Evolutionary conservation across 192 early-diverging fungal genomes (phyloP), one percentile per base, ranked within the genome.

Genomic region (Jimgerdemannia flammicorona): DNA sequence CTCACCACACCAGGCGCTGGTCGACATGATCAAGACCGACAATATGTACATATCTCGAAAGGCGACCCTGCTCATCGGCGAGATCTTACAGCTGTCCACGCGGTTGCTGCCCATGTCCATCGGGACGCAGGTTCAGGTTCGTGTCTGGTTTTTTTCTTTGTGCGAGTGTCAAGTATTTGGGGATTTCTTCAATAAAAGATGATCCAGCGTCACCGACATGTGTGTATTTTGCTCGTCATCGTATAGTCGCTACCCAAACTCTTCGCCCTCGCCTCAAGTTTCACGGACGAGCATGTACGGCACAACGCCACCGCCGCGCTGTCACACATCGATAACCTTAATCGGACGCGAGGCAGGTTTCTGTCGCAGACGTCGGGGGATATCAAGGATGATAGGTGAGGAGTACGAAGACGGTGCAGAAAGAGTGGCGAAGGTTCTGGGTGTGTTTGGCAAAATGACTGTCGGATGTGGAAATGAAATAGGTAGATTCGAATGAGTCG

Each of bases 261-360:
- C 14, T 95, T 96, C 72, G 74, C 83, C 39, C 80, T 93, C 3
- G 95, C 95, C 1, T 87, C 91, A 8, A 86, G 91, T 71, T 95
- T 96, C 83, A 83, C 88, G 2, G 90, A 95, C 76, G 92, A 94
- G 77, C 75, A 76, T 10, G 80, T 89, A 4, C 88, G 95, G 2
- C 94, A 96, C 76, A 82, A 84, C 73, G 92, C 94, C 3, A 95
- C 91, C 0, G 82, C 84, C 4, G 94, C 93, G 3, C 79, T 95
- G 3, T 81, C 89, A 0, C 90, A 93, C 75, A 95, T 95, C 67
- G 94, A 95, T 71, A 79, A 81, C 9, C 83, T 93, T 7, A 83
- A 84, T 74, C 71, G 88, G 41, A 85, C 81, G 7, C 75, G 81
- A 11, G 80, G 69, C 8, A 80, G 86, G 0, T 85, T 82, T 69